Base-by-base conservation (phyloP, 192 early-diverging fungal species). In the Coemansia erecta region DNA sequence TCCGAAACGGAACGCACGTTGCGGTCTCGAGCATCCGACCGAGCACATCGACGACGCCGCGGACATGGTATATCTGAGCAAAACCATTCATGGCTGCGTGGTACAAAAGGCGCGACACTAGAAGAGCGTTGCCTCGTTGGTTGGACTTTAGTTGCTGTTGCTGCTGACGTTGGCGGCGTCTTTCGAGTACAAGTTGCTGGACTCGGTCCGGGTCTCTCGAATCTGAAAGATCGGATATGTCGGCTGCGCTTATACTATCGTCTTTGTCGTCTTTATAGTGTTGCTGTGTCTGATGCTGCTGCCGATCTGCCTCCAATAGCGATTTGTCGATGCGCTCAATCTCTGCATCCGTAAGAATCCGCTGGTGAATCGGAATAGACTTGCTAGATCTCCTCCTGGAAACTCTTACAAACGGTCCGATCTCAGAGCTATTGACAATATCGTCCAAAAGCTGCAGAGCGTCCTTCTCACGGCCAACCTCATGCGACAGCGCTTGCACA, bases 11-110 rank as follows among this genome's bases (percentile, higher is more conserved):
- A 31, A 74, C 71, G 22, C 59, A 60, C 42, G 77, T 67, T 13
- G 77, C 62, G 26, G 60, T 43, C 41, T 66, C 64, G n/a, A 73
- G 64, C 77, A 80, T 80, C 49, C 64, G 64, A 22, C 39, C 53
- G n/a, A 80, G 64, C 2, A 80, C 59, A 39, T 48, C 64, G 58
- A 80, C 56, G 15, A 80, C 77, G 23, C 77, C 72, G 14, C 77
- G 71, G 1, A 80, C 66, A 26, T 80, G 66, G 55, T 66, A 73
- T 17, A 64, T 47, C 47, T 80, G 67, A 43, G 67, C 68, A 67
- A 80, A 80, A 1, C 77, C 77, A 9, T 53, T 56, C 77, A 80
- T 80, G 3, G 72, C 77, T 60, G 65, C 73, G 53, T 80, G 72
- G 33, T 73, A 80, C 47, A 80, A 60, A 6, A 31, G 46, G 18